Conservation (phyloP, 2,329 filamentous ascomycete genomes). For the Aspergillus chevalieri region DNA sequence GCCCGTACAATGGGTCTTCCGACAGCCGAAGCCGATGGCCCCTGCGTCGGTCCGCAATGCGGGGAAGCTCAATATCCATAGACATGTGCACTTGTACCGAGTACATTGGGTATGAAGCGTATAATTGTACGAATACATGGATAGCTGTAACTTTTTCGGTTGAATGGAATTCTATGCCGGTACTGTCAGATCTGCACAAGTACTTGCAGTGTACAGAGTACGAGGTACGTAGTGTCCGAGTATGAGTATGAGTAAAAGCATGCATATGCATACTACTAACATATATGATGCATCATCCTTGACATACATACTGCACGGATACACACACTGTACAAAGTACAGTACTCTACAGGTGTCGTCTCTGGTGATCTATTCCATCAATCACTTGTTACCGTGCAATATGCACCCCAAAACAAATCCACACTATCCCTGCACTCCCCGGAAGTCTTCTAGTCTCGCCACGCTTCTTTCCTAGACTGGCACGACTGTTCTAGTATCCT, state of each 20-base stretch:
- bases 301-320: too few relatives aligned
- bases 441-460: slow-evolving; percentile 66
- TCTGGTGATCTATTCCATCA: neutral
- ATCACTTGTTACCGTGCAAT: slow-evolving; percentile 3
- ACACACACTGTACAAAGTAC: neutral
- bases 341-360: neutral
- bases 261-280: too few relatives aligned
- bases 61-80: neutral
- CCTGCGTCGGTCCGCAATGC: neutral
- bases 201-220: too few relatives aligned
- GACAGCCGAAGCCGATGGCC: neutral
- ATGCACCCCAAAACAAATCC: slow-evolving; percentile 45
- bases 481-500: slow-evolving; percentile 65
- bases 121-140: too few relatives aligned
- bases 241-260: too few relatives aligned
- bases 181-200: too few relatives aligned
- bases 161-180: too few relatives aligned
- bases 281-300: too few relatives aligned
- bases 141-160: too few relatives aligned
- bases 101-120: neutral
- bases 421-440: slow-evolving; percentile 60
- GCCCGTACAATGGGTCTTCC: too few relatives aligned
- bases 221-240: too few relatives aligned
- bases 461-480: slow-evolving; percentile 74
- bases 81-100: neutral